Percentiles rank a stretch among this genome's conserved stretches.
phyloP scores from a whole-genome alignment of 148 eudicot genomes.

The Fagopyrum tataricum region DNA sequence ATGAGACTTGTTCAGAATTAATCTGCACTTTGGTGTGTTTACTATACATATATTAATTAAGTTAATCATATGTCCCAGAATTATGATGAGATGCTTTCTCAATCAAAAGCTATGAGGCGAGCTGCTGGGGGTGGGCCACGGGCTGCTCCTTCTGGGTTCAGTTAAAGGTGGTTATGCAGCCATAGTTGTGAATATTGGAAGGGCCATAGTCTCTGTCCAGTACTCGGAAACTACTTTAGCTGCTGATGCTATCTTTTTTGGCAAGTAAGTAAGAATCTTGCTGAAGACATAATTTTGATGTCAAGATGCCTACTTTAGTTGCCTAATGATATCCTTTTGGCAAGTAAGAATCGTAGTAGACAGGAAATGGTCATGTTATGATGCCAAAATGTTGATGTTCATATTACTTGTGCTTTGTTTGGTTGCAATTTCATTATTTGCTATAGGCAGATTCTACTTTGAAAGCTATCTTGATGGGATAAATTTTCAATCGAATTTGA shows the following conservation, averaged over 20 bases:
- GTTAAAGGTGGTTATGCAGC: conserved; percentile 23
- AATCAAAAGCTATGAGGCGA: conserved; percentile 50
- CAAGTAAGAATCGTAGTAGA: not conserved
- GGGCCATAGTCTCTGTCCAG: not conserved
- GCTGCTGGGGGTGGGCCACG: conserved; percentile 40
- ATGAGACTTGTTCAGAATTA: not conserved
- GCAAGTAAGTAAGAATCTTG: not conserved
- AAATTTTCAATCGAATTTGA: no score
- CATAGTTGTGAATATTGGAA: conserved; percentile 6
- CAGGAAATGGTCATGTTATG: not conserved
- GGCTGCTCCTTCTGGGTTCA: conserved; percentile 54
- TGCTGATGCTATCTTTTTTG: not conserved
- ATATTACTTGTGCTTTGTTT: not conserved
- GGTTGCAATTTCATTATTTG: not conserved
- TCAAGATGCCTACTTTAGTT: not conserved
- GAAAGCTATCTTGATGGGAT: not conserved
- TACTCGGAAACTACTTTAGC: not conserved
- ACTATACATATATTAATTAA: not conserved
- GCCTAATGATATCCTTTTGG: not conserved
- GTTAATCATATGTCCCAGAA: conserved; percentile 27
- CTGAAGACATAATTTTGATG: not conserved
- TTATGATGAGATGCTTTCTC: conserved; percentile 58
- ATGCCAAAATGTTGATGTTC: not conserved
- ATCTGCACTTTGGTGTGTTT: not conserved
- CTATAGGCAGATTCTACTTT: not conserved